phyloP scores from a whole-genome alignment of 1,139 yeast species.

The Yamadazyma friedrichii region DNA sequence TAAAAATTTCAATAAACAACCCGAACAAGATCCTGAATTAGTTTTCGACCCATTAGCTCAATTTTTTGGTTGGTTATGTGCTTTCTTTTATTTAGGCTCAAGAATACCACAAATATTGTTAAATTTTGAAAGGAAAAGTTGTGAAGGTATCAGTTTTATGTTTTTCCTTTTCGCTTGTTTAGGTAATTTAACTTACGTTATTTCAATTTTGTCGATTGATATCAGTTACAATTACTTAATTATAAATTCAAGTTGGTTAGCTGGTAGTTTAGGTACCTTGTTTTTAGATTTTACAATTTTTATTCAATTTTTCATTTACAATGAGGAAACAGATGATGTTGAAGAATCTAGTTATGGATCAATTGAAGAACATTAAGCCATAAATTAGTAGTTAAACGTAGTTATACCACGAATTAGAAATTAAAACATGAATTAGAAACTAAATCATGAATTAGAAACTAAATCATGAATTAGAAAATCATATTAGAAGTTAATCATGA shows the following conservation, averaged over 20 bases:
- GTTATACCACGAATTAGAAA: too few species aligned
- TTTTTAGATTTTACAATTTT: conserved; percentile 82
- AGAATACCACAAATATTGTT: conserved; percentile 85
- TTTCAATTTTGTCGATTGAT: conserved; percentile 77
- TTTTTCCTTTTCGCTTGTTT: conserved; percentile 91
- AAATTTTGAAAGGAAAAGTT: conserved; percentile 79
- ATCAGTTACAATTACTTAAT: conserved; percentile 65
- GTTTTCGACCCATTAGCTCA: conserved; percentile 79
- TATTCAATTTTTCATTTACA: conserved; percentile 81
- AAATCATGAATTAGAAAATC: too few species aligned
- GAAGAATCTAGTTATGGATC: conserved; percentile 11
- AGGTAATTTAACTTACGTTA: conserved; percentile 86
- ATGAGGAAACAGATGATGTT: conserved; percentile 26
- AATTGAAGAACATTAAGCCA: conserved; percentile 3
- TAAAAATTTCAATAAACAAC: conserved; percentile 31
- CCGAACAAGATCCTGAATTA: conserved; percentile 30
- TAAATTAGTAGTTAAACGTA: too few species aligned
- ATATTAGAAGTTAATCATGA: too few species aligned
- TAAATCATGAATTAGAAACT: too few species aligned
- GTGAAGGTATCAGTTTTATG: conserved; percentile 90
- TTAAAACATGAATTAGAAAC: too few species aligned
- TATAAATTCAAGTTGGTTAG: conserved; percentile 88
- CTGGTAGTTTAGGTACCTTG: conserved; percentile 89
- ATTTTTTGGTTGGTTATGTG: conserved; percentile 89
- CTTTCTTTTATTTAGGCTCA: conserved; percentile 80